Conservation (phyloP, 192 early-diverging fungal genomes). For the Physocladia obscura region DNA sequence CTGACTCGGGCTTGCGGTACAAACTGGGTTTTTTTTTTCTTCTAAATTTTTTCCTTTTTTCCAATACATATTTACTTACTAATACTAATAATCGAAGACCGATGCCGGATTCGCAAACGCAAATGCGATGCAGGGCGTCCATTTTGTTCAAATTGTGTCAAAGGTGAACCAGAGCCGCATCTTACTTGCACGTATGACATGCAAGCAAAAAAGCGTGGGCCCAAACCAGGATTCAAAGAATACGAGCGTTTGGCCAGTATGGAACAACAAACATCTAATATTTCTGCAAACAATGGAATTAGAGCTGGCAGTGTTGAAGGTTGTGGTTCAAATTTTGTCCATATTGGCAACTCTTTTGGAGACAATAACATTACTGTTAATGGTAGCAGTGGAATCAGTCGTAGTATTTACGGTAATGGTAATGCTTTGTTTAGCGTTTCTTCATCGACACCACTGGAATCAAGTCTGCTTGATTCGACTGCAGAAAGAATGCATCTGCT, state of each 20-base stretch:
- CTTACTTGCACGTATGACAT: constrained; percentile 17
- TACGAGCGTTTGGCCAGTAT: no score
- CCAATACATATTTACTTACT: not conserved
- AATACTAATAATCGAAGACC: constrained; percentile 23
- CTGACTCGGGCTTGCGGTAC: constrained; percentile 26
- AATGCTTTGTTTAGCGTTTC: no score
- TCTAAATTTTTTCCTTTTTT: not conserved
- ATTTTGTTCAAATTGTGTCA: constrained; percentile 48
- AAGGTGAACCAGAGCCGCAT: not conserved
- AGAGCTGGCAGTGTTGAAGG: no score
- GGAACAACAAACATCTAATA: no score
- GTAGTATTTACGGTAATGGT: no score
- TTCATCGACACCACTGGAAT: no score
- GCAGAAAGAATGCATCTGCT: not conserved
- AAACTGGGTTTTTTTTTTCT: not conserved
- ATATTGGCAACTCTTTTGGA: no score
- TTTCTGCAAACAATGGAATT: no score
- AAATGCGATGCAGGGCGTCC: constrained; percentile 55
- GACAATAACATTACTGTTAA: no score
- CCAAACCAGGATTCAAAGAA: constrained; percentile 20
- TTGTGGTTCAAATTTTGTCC: no score
- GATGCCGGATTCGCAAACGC: constrained; percentile 52
- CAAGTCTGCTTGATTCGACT: no score
- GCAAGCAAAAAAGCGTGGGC: constrained; percentile 25
- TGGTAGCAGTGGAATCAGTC: no score